A percentile compares a stretch with the other conserved stretches of the same genome.
These are phyloP conservation scores for Aspergillus ruber DNA, from an alignment of 2,329 filamentous ascomycete genomes.

Conservation along the genomic window DNA sequence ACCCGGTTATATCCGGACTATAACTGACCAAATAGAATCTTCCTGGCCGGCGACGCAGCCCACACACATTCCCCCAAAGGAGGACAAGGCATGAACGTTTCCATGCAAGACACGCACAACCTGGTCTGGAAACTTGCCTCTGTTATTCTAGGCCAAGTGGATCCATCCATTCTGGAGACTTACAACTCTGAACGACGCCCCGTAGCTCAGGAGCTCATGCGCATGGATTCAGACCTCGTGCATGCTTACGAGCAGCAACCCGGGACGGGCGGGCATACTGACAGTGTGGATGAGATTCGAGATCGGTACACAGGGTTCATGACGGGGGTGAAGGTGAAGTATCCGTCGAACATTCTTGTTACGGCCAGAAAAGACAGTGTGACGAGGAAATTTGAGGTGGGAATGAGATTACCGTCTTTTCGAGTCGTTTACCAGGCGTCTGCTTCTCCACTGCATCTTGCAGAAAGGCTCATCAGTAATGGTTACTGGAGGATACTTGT, in stretches of 20 bases:
- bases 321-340: background rate
- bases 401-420: constrained; percentile 9
- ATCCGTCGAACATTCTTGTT: background rate
- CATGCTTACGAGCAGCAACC: background rate
- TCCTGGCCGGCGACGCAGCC: constrained; percentile 63
- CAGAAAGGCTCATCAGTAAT: constrained; percentile 7
- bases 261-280: background rate
- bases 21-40: constrained; percentile 62
- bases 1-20: background rate
- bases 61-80: constrained; percentile 40
- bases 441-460: constrained; percentile 2
- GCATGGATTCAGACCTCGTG: constrained; percentile 4
- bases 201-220: constrained; percentile 28
- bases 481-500: constrained; percentile 14
- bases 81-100: constrained; percentile 49
- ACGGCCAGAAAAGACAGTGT: too few species aligned
- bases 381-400: constrained; percentile 9
- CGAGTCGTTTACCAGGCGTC: background rate
- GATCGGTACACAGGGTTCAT: background rate
- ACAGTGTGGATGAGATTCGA: background rate
- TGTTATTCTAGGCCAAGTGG: constrained; percentile 37
- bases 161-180: constrained; percentile 39
- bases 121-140: constrained; percentile 51
- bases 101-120: constrained; percentile 52
- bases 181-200: constrained; percentile 45